Base-by-base conservation (phyloP, 305 asterid genomes). In the Lippia alba region DNA sequence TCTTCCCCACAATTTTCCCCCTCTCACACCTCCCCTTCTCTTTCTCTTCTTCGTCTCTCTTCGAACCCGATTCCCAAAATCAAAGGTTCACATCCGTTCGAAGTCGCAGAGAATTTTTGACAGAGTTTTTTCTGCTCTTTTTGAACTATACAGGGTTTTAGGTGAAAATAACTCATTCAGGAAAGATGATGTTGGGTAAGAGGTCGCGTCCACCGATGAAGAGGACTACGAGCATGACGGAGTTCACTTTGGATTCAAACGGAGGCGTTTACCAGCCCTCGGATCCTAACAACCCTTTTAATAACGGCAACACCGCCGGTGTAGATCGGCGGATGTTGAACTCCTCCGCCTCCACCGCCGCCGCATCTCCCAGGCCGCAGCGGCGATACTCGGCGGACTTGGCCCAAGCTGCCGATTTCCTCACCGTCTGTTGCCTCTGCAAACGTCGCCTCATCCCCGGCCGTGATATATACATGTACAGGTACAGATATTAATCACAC, bases 201-300 rank as follows among this genome's bases (percentile, higher is more conserved):
- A 90, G 91, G 70, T 71, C 69, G 6, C 84, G 91, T n/a, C 97
- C 94, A 10, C 91, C 94, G 51, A 87, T 92, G 70, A 87, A 90
- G 86, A 90, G 98, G 71, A 90, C 98, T 14, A 83, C 96, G 0
- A 90, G 97, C 82, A 85, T 87, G 96, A 88, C 82, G 6, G 89
- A 89, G 82, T 88, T 92, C 82, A 76, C 79, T 61, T 64, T 88
- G 64, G 94, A 84, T 74, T 72, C 84, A 65, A 81, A 72, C 81
- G 76, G 16, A 36, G 71, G 41, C 36, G 71, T 40, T 34, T 46
- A 56, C 36, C 76, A 73, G 59, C 72, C 71, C 40, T 77, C 79
- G 36, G 85, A 79, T 79, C 87, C 76, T 18, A 74, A 69, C 50
- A 78, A 67, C 33, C 79, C 83, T 9, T 73, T 72, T 56, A 64